Base-by-base conservation (phyloP, 306 rosid genomes). In the Rubus idaeus region DNA sequence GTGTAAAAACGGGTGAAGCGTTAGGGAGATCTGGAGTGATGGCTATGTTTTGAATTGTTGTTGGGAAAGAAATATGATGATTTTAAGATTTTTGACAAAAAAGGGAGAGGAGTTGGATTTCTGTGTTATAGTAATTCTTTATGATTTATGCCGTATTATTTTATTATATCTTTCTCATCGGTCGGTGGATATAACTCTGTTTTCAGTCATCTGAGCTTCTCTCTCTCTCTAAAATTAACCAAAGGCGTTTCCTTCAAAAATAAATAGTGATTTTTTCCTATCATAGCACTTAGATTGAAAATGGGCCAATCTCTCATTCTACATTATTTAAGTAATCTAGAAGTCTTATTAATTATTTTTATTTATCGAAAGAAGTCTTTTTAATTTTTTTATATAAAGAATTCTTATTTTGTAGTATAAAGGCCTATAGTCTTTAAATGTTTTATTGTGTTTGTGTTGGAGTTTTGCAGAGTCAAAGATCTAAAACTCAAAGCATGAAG, bases 391-490 rank as follows among this genome's bases (percentile, higher is more conserved):
- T 4, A 58, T 23, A 16, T 4, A 3, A 23, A 58, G 64, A 4
- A 58, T 57, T 13, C 11, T 57, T 21, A 58, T 10, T 56, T 57
- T 57, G 63, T 57, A 9, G 5, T 57, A 57, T 37, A 58, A 10
- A 58, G 45, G 0, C 2, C 53, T 76, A 6, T 46, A 18, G 39
- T 30, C 50, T 71, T 39, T 73, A 20, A 56, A 39, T 40, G 55
- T n/a, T 57, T 74, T 60, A 66, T 75, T 80, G 61, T 79, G 53
- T 7, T 74, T 68, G 76, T 70, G 73, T 85, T 78, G 82, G 69
- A 53, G 67, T 40, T 81, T 75, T 88, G 84, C 97, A 94, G 97
- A 86, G 75, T 58, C 79, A 86, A 86, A 73, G 81, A 64, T 76
- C 79, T 44, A 87, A 80, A 66, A 80, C 51, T 52, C 77, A 76